Evolutionary conservation across 2,329 filamentous ascomycete species (phyloP), one percentile per base, ranked within the genome.

Genomic region (Cercospora sp.): DNA sequence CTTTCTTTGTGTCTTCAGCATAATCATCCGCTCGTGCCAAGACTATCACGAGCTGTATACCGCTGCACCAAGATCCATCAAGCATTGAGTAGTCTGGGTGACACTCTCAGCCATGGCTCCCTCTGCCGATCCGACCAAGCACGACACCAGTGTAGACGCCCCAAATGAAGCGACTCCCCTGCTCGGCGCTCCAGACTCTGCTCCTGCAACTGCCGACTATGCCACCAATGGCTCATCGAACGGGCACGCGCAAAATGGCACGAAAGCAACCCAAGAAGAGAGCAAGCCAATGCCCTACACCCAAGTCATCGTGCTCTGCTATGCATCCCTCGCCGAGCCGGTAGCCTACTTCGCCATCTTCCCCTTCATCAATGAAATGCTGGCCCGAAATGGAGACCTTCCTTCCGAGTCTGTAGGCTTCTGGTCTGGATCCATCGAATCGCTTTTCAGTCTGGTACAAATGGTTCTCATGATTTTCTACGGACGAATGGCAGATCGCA

Each of bases 271-370:
- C n/a, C 12, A 37, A 8, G 61, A 60, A 34, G 55, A 59, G 55
- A 21, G 43, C 60, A 85, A 81, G 66, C 84, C 86, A 1, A 77
- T 91, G 13, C 86, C 88, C n/a, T 83, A 81, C 69, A 63, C 77
- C n/a, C 92, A 94, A 77, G 88, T 95, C 63, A 78, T 90, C 34
- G 79, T 91, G 10, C 86, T 95, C 12, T 94, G 91, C 82, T 91
- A 89, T 76, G 88, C 89, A 1, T 87, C 91, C 5, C 85, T 91
- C 28, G 83, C 92, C 55, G 92, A 94, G 75, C 91, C 92, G 0
- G 85, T 94, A 49, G 90, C 91, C n/a, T 94, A 92, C 81, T 94
- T 94, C 82, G 88, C 85, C 77, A 92, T 94, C 77, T 91, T 94
- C 74, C 72, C 91, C 0, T 94, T 91, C 80, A 86, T 95, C 79